Evolutionary conservation across 1,284 basidiomycete genomes (phyloP).

Genomic region (Earliella scabrosa): DNA sequence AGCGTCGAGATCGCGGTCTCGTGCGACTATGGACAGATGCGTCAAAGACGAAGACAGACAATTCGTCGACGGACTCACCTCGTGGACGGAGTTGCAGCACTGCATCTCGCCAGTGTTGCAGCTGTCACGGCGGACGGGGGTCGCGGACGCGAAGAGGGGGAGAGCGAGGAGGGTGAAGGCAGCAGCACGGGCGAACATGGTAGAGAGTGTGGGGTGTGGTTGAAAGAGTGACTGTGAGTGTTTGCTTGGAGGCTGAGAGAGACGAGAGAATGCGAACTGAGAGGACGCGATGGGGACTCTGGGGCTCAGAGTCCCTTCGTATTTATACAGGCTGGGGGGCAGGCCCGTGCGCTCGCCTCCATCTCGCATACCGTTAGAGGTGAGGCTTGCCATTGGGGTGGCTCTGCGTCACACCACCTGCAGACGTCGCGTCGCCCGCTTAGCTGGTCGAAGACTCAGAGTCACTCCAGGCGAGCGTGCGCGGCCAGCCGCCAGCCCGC

Average conservation of each 20-base stretch:
- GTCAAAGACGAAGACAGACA: not conserved
- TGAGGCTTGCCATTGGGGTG: not conserved
- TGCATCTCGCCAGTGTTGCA: constrained; percentile 36
- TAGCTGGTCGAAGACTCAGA: too few relatives aligned
- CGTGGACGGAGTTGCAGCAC: constrained; percentile 34
- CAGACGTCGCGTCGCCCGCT: too few relatives aligned
- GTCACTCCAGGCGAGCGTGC: too few relatives aligned
- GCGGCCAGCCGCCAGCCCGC: too few relatives aligned
- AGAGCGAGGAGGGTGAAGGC: constrained; percentile 28
- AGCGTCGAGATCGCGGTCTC: constrained; percentile 21
- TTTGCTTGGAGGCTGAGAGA: constrained; percentile 8
- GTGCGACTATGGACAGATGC: constrained; percentile 16
- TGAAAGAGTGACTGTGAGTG: constrained; percentile 24
- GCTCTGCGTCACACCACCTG: too few relatives aligned
- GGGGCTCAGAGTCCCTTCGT: not conserved
- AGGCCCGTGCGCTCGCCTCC: constrained; percentile 8
- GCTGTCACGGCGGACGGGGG: constrained; percentile 25
- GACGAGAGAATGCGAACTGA: constrained; percentile 17
- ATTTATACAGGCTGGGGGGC: constrained; percentile 12
- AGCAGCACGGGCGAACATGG: constrained; percentile 25
- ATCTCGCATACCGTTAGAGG: not conserved
- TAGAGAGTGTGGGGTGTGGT: constrained; percentile 15
- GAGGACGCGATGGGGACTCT: constrained; percentile 16
- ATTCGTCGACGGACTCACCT: constrained; percentile 11
- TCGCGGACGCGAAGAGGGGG: constrained; percentile 31